Evolutionary conservation across 2,329 filamentous ascomycete genomes (phyloP).

Genomic region (Botryosphaeria agaves): DNA sequence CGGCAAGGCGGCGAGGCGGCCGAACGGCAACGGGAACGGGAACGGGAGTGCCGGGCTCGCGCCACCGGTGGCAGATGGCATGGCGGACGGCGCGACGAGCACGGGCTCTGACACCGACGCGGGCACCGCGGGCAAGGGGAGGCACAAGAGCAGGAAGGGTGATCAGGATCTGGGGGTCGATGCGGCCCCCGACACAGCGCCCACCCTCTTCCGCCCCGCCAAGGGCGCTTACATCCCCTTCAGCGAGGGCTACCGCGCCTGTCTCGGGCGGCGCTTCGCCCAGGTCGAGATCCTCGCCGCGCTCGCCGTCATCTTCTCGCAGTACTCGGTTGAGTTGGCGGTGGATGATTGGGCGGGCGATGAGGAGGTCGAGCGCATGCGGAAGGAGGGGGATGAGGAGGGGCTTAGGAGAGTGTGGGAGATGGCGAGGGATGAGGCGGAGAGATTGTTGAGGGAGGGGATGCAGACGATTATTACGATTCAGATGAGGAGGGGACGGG

Average conservation of each 20-base stretch:
- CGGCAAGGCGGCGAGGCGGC: slow-evolving; percentile 6
- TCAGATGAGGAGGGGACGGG: slow-evolving; percentile 44
- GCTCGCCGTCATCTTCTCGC: slow-evolving; percentile 32
- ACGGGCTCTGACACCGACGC: slow-evolving; percentile 20
- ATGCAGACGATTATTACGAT: slow-evolving; percentile 51
- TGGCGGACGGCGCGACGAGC: slow-evolving; percentile 7
- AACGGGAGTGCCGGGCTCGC: too few species aligned
- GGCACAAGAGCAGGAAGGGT: too few species aligned
- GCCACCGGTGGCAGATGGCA: too few species aligned
- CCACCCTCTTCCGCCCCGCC: slow-evolving; percentile 39
- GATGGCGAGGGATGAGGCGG: slow-evolving; percentile 39
- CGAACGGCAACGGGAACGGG: too few species aligned
- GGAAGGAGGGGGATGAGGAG: slow-evolving; percentile 28
- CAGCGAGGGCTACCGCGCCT: slow-evolving; percentile 36
- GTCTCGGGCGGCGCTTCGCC: slow-evolving; percentile 37
- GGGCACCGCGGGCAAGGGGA: slow-evolving; percentile 39
- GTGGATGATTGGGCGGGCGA: slow-evolving; percentile 32
- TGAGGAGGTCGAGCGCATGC: slow-evolving; percentile 20
- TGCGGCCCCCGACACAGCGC: slow-evolving; percentile 44
- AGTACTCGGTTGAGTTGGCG: slow-evolving; percentile 52
- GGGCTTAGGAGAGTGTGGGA: slow-evolving; percentile 40
- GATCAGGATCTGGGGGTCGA: too few species aligned
- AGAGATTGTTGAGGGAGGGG: slow-evolving; percentile 33
- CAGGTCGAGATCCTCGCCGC: slow-evolving; percentile 38
- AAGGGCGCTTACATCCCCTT: slow-evolving; percentile 39